Evolutionary conservation across 192 early-diverging fungal species (phyloP).

Genomic region (Backusella tuberculispora): DNA sequence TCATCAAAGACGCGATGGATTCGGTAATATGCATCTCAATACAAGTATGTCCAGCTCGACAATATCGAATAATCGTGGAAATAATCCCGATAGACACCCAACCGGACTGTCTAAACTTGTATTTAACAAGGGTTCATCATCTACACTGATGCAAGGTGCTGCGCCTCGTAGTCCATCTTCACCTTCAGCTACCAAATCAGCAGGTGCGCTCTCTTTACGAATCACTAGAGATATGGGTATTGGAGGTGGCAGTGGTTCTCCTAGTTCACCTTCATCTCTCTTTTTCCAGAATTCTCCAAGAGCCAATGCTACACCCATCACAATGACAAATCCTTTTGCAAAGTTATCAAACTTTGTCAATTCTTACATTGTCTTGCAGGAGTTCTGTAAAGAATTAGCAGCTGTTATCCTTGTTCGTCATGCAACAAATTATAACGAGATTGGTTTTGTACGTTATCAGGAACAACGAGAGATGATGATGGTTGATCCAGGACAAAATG

Average conservation of each 20-base stretch:
- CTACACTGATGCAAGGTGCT: neutral
- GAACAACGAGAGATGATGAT: slow-evolving; percentile 21
- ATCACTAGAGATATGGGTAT: slow-evolving; percentile 18
- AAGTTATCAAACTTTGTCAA: slow-evolving; percentile 56
- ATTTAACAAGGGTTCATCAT: slow-evolving; percentile 31
- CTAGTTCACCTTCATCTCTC: slow-evolving; percentile 27
- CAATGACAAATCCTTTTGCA: slow-evolving; percentile 45
- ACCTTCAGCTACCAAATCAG: slow-evolving; percentile 31
- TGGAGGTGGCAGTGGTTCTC: neutral
- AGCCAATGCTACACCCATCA: slow-evolving; percentile 42
- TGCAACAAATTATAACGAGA: slow-evolving; percentile 33
- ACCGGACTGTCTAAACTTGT: slow-evolving; percentile 36
- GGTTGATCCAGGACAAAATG: slow-evolving; percentile 6
- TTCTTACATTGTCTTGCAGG: slow-evolving; percentile 62
- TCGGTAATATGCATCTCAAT: neutral
- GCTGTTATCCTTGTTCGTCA: slow-evolving; percentile 59
- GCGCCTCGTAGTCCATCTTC: slow-evolving; percentile 22
- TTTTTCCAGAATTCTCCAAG: slow-evolving; percentile 39
- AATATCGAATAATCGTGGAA: neutral
- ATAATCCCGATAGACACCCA: slow-evolving; percentile 6
- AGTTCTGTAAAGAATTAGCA: slow-evolving; percentile 67
- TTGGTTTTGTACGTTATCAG: slow-evolving; percentile 28
- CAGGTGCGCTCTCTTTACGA: slow-evolving; percentile 15
- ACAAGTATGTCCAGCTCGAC: slow-evolving; percentile 14
- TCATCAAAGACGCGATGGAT: slow-evolving; percentile 4